phyloP scores from a whole-genome alignment of 2,329 filamentous ascomycete genomes.

The Diaporthe humulicola region DNA sequence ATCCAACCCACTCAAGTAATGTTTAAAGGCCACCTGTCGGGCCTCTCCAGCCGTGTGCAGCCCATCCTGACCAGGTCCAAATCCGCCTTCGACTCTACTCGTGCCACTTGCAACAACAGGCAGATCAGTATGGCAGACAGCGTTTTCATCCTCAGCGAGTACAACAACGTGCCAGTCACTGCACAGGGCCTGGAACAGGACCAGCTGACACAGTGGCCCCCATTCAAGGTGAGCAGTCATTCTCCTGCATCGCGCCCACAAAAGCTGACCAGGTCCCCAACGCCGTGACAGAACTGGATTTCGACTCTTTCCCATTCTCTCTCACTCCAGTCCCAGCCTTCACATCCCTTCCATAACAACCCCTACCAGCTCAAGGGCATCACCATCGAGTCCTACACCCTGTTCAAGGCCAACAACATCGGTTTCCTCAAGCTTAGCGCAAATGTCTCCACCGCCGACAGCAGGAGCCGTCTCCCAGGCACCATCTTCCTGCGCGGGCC shows the following conservation, averaged over 20 bases:
- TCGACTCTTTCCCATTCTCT: conserved; percentile 62
- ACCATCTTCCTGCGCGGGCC: conserved; percentile 70
- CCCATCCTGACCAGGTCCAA: neutral
- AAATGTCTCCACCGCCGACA: conserved; percentile 59
- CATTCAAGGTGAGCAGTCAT: conserved; percentile 59
- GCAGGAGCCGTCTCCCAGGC: conserved; percentile 64
- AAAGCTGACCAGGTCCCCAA: conserved; percentile 13
- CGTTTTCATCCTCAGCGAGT: conserved; percentile 54
- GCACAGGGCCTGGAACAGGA: conserved; percentile 60
- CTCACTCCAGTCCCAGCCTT: conserved; percentile 54
- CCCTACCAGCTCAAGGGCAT: conserved; percentile 67
- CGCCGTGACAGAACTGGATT: conserved; percentile 61
- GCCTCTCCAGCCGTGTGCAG: neutral
- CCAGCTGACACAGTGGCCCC: conserved; percentile 60
- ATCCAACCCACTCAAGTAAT: neutral
- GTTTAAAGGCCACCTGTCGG: neutral
- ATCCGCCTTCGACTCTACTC: neutral
- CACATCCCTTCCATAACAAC: conserved; percentile 66
- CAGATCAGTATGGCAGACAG: neutral
- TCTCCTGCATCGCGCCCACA: neutral
- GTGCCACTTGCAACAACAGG: neutral
- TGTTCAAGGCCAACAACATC: conserved; percentile 59
- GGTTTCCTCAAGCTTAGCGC: conserved; percentile 71
- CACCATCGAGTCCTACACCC: conserved; percentile 66
- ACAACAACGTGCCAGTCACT: conserved; percentile 54